A percentile compares a stretch with the other conserved stretches of the same genome.
These are phyloP conservation scores for Paramecium pentaurelia DNA, from an alignment of 73 alveolate genomes.

Conservation along the genomic window DNA sequence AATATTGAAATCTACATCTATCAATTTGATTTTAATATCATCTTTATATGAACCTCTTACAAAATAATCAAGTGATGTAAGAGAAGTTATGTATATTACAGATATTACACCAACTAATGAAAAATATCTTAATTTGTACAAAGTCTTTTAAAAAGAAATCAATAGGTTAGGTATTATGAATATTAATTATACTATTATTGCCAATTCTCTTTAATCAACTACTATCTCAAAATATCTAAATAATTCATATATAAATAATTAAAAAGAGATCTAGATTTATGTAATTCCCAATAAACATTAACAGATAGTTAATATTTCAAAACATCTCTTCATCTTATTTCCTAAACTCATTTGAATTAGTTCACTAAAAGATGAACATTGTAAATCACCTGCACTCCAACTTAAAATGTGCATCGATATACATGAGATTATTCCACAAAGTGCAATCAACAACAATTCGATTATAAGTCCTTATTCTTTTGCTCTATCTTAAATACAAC, in stretches of 20 bases:
- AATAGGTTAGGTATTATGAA: slow-evolving; percentile 20
- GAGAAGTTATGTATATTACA: not conserved
- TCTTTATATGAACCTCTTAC: not conserved
- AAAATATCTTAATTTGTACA: slow-evolving; percentile 11
- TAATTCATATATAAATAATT: not conserved
- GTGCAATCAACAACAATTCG: not conserved
- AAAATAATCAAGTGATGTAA: not conserved
- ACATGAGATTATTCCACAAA: slow-evolving; percentile 33
- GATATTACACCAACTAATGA: slow-evolving; percentile 15
- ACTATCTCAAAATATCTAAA: not conserved
- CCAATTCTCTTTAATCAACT: not conserved
- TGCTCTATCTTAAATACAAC: slow-evolving; percentile 11
- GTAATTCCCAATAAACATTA: not conserved
- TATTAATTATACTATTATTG: not conserved
- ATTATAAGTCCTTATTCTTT: not conserved
- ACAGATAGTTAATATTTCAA: not conserved
- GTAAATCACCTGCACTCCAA: slow-evolving; percentile 33
- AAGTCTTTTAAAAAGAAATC: not conserved
- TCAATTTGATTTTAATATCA: not conserved
- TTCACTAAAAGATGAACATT: slow-evolving; percentile 11
- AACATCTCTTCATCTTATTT: slow-evolving; percentile 8
- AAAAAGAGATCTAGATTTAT: slow-evolving; percentile 21
- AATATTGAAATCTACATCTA: not conserved
- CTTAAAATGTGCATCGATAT: slow-evolving; percentile 39
- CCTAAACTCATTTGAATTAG: not conserved